Evolutionary conservation across 352 stramenopile genomes (phyloP).

Genomic region (Peronospora belbahrii): DNA sequence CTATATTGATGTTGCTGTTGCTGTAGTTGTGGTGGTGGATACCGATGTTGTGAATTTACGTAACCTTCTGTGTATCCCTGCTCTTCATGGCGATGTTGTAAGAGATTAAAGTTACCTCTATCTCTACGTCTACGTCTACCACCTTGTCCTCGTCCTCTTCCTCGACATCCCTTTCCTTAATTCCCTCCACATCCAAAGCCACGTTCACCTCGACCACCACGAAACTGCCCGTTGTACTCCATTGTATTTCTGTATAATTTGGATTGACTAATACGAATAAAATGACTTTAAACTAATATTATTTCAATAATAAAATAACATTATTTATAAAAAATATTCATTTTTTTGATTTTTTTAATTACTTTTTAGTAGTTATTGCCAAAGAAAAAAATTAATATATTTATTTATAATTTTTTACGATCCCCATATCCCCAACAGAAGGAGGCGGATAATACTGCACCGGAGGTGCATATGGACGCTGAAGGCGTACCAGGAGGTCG

Average conservation of each 20-base stretch:
- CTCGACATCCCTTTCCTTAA: not conserved
- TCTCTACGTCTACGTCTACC: slow-evolving; percentile 19
- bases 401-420: too few species aligned
- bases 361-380: too few species aligned
- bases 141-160: slow-evolving; percentile 27
- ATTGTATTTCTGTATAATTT: slow-evolving; percentile 3
- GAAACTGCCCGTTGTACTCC: slow-evolving; percentile 27
- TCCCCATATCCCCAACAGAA: too few species aligned
- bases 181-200: slow-evolving; percentile 23
- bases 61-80: slow-evolving; percentile 16
- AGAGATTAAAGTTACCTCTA: slow-evolving; percentile 11
- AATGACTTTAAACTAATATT: too few species aligned
- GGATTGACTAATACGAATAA: too few species aligned
- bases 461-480: too few species aligned
- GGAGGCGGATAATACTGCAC: too few species aligned
- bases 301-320: too few species aligned
- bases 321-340: too few species aligned
- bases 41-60: slow-evolving; percentile 4
- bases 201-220: slow-evolving; percentile 23
- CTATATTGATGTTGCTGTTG: not conserved
- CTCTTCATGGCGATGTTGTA: slow-evolving; percentile 15
- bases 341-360: too few species aligned
- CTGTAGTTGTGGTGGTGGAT: slow-evolving; percentile 1
- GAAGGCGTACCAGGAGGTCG: too few species aligned
- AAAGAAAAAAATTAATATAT: too few species aligned